These are phyloP conservation scores for Gloeostereum incarnatum DNA, from an alignment of 768 basidiomycete genomes.

Conservation along the genomic window DNA sequence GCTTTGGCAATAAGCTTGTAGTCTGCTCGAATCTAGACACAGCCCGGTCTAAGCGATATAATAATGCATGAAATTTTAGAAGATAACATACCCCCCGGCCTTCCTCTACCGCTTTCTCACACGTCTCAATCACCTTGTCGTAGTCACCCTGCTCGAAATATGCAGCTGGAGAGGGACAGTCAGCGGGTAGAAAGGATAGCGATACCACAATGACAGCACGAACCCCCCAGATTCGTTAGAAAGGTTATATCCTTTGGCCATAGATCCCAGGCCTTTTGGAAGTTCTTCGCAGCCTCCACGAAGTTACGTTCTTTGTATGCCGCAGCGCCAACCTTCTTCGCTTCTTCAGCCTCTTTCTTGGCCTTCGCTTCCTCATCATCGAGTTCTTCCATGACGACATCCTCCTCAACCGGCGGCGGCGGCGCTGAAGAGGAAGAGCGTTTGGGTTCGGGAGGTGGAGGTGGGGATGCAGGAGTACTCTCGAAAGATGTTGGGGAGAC, in stretches of 20 bases:
- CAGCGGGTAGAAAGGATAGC: background rate
- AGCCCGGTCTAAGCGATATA: background rate
- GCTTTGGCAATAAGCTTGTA: constrained; percentile 96
- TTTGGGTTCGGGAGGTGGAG: constrained; percentile 31
- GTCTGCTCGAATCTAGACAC: constrained; percentile 74
- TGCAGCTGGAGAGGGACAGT: constrained; percentile 45
- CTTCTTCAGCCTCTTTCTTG: constrained; percentile 70
- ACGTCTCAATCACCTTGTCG: constrained; percentile 83
- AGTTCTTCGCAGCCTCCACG: constrained; percentile 63
- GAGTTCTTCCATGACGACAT: constrained; percentile 61
- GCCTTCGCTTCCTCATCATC: constrained; percentile 63
- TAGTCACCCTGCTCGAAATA: constrained; percentile 93
- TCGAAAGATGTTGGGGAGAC: constrained; percentile 19
- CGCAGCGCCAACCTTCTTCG: constrained; percentile 70
- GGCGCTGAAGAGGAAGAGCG: constrained; percentile 28
- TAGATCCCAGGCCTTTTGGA: constrained; percentile 83
- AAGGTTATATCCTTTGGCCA: constrained; percentile 93
- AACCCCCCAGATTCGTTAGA: constrained; percentile 85
- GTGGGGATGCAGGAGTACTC: constrained; percentile 21
- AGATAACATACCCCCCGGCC: constrained; percentile 56
- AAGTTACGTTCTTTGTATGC: constrained; percentile 87
- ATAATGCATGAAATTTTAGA: background rate
- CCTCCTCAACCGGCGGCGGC: constrained; percentile 35
- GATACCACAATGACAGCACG: constrained; percentile 10
- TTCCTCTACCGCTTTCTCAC: constrained; percentile 95